Evolutionary conservation across 1,139 yeast genomes (phyloP), one percentile per base, ranked within the genome.

Genomic region (Hansenula lynferdii): DNA sequence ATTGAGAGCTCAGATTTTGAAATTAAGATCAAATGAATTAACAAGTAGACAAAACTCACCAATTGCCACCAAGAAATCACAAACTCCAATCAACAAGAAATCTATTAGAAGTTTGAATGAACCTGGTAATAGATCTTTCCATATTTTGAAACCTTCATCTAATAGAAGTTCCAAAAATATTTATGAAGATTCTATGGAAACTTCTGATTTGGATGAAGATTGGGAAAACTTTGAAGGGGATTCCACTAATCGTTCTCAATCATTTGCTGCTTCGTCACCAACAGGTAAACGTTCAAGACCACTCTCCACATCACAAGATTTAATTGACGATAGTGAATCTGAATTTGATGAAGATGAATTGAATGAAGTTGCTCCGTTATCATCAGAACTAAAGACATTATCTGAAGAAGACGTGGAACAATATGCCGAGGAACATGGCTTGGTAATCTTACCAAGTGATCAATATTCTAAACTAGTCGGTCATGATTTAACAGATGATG

Each of bases 1-100:
- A 49, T 65, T 80, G 44, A 70, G 81, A 56, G 60, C 70, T 12
- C 70, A 69, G 5, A 58, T 77, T 14, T 54, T 73, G 45, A 77
- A 72, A 53, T 48, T 62, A 21, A 72, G 69, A 50, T 48, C 53
- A 5, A 49, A 49, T 33, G 57, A 51, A 22, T 32, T 52, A 5
- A 40, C 44, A 9, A 35, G 38, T 4, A 50, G 47, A 34, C 47
- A 48, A 23, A 15, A 15, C 9, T 23, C 34, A 23, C 34, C 34
- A 23, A 16, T 23, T 15, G 37, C 14, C 14, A 36, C 25, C 17
- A 35, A 25, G 37, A 48, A 41, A 29, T 17, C 39, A 17, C 38
- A 28, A 28, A 29, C 31, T 16, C 40, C 35, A n/a, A 16, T 28
- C 11, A 8, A 22, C 3, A 24, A 27, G 12, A 49, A 45, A 38